Base-by-base conservation (phyloP, 2,329 filamentous ascomycete species). In the Botryotinia globosa region DNA sequence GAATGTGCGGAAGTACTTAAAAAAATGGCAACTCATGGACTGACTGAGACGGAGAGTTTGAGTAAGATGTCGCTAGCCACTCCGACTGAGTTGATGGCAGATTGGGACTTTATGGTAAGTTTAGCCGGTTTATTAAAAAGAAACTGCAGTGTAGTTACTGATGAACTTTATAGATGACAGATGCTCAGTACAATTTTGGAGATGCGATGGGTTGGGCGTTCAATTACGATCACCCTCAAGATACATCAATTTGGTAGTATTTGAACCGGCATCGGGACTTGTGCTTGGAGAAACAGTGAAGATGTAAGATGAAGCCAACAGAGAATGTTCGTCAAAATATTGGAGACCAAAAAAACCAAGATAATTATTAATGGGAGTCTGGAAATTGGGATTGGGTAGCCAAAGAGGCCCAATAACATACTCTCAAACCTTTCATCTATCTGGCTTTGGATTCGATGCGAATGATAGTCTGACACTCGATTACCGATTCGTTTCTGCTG, bases 61-160 rank as follows among this genome's bases (percentile, higher is more conserved):
- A 37, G 73, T 8, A 75, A 79, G 63, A 75, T 79, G 32, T 72
- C 78, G 37, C 76, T 78, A 61, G 76, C 80, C 22, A 74, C 75
- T 12, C 63, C 80, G 9, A 77, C 80, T 20, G 77, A 77, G 4
- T 62, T 77, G 29, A 76, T 81, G 62, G 81, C 81, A n/a, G 81
- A 82, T 44, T 85, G 83, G 84, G 81, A 82, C n/a, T 82, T 82
- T 69, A 79, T 82, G 74, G 83, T 85, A 78, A 81, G 81, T 77
- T 25, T n/a, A 66, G 16, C 54, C 9, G 22, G 72, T 20, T 10
- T 25, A 37, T 37, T 25, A 37, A 51, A 51, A 48, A 22, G n/a
- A 25, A 51, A 14, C 8, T 37, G 58, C 3, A 34, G 34, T 25
- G 32, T 34, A n/a, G 54, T 74, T 37, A 37, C 73, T 75, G 10